Evolutionary conservation across 768 basidiomycete species (phyloP).

Genomic region (Cystofilobasidium ferigula): DNA sequence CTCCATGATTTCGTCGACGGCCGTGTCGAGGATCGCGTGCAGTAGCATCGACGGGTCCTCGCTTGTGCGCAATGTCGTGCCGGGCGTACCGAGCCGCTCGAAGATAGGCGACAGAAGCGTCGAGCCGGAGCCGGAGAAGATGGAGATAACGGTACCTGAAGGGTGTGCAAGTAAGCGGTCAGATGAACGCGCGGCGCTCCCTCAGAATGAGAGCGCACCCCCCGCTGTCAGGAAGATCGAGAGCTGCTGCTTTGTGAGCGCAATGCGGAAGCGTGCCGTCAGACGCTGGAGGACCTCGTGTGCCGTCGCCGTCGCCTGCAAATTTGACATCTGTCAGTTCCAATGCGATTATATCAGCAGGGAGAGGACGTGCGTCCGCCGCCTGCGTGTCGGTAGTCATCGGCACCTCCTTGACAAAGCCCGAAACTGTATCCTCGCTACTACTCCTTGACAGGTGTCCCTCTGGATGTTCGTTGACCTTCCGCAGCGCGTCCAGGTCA

Average conservation of each 20-base stretch:
- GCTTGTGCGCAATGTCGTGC: constrained; percentile 52
- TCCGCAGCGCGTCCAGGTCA: not conserved
- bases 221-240: constrained; percentile 5
- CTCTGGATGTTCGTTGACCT: not conserved
- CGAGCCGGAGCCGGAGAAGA: constrained; percentile 43
- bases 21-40: constrained; percentile 57
- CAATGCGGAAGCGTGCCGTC: not conserved
- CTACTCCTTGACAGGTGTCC: too few species aligned
- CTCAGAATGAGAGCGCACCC: not conserved
- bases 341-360: too few species aligned
- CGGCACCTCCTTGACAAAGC: too few species aligned
- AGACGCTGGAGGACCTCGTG: constrained; percentile 3
- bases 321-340: too few species aligned
- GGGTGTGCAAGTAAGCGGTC: not conserved
- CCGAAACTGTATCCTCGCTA: too few species aligned
- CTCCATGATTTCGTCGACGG: constrained; percentile 58
- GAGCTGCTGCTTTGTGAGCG: constrained; percentile 7
- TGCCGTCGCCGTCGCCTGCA: not conserved
- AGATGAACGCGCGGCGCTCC: not conserved
- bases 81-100: constrained; percentile 49
- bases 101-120: constrained; percentile 48
- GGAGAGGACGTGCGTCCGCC: too few species aligned
- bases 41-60: constrained; percentile 60
- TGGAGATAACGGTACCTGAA: constrained; percentile 55
- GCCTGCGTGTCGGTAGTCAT: too few species aligned